Base-by-base conservation (phyloP, 2,329 filamentous ascomycete genomes). In the Diaporthe velutina region DNA sequence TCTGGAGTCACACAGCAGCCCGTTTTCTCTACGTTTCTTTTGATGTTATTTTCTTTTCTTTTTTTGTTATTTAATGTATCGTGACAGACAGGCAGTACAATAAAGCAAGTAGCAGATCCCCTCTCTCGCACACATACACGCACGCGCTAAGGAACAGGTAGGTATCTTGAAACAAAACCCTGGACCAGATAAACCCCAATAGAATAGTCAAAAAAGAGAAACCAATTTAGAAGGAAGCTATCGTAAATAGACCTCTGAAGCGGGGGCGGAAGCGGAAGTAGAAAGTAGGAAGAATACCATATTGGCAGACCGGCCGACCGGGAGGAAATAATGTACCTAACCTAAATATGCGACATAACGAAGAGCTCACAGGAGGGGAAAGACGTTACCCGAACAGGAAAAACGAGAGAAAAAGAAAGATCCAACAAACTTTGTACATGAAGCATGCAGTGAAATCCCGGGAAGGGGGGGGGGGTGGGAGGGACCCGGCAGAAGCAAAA, bases 381-480 rank as follows among this genome's bases (percentile, higher is more conserved):
- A 71, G 58, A 40, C 38, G 35, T 57, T 33, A 57, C 67, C 67
- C 52, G 38, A 70, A 70, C 52, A 70, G 50, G 52, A 40, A 45
- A 19, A 42, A 61, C 42, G 10, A 54, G 30, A 19, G 28, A 19
- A 70, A 45, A 45, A 45, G 35, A 2, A 12, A 54, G 54, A 72
- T 17, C 60, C n/a, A 28, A 67, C 45, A 52, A 66, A 67, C 35
- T 73, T 75, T 75, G 28, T 75, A 73, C 66, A 60, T 66, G 74
- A 75, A 75, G 54, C 66, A 48, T 68, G 54, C 64, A 66, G 55
- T 48, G 70, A n/a, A 67, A 52, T 38, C 42, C 64, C 30, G 64
- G 64, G 30, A 38, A 67, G 22, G 42, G n/a, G 64, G 45, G 30
- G 13, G 45, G n/a, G n/a, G n/a, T n/a, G 45, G 45, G 17, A 9